Percentiles rank a stretch among this genome's conserved stretches.
phyloP scores from a whole-genome alignment of 1,284 basidiomycete genomes.

The Cryptococcus wingfieldii region DNA sequence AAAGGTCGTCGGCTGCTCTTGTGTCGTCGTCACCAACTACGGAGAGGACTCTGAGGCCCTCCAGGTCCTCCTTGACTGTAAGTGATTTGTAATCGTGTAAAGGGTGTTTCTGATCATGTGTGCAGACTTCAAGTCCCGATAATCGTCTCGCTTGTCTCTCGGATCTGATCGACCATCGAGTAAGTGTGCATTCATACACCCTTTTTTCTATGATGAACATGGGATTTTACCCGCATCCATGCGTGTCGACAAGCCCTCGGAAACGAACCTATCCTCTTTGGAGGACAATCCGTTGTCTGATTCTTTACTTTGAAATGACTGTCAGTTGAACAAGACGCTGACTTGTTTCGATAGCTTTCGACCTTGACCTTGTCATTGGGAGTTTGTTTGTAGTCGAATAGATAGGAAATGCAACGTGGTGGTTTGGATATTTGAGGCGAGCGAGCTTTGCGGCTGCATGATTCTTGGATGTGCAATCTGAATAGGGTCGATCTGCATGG shows the following conservation, averaged over 20 bases:
- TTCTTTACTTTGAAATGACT: background rate
- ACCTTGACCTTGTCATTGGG: background rate
- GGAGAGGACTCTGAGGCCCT: constrained; percentile 93
- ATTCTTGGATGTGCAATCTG: too few species aligned
- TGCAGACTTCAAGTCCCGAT: constrained; percentile 50
- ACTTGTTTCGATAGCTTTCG: background rate
- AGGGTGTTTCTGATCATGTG: constrained; percentile 1
- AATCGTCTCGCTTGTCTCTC: constrained; percentile 20
- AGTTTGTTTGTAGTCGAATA: background rate
- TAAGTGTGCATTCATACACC: background rate
- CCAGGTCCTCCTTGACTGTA: constrained; percentile 82
- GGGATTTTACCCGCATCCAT: constrained; percentile 50
- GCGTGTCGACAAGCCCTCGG: constrained; percentile 49
- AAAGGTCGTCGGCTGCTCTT: constrained; percentile 93
- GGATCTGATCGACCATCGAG: background rate
- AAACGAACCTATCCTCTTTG: constrained; percentile 51
- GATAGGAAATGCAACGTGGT: constrained; percentile 2
- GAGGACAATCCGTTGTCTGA: constrained; percentile 48
- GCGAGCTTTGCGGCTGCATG: too few species aligned
- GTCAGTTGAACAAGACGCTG: background rate
- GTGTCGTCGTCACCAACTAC: constrained; percentile 98
- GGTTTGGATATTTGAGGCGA: constrained; percentile 1
- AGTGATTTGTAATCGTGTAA: constrained; percentile 4
- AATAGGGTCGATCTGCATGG: too few species aligned
- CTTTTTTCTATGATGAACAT: constrained; percentile 41